These are phyloP conservation scores for Vitellaria paradoxa DNA, from an alignment of 179 eudicot species.

Conservation along the genomic window DNA sequence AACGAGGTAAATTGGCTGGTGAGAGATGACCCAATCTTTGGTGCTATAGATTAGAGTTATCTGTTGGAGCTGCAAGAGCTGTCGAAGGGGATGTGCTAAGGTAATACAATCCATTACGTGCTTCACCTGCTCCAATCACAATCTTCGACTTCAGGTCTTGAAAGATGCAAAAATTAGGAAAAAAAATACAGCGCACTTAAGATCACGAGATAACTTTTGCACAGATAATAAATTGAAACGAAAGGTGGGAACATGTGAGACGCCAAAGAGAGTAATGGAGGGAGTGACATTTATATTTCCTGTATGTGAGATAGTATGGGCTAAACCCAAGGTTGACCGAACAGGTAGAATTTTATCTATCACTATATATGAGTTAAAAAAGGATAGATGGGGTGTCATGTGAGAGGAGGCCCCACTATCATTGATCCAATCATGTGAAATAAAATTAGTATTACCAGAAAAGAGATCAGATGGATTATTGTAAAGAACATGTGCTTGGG, in stretches of 20 bases:
- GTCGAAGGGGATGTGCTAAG: neutral
- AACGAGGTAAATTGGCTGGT: neutral
- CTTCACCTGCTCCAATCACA: too few relatives aligned
- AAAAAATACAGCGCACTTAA: neutral
- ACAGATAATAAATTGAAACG: constrained; percentile 5
- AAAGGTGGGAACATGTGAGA: neutral
- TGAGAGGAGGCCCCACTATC: constrained; percentile 1
- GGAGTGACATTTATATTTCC: neutral
- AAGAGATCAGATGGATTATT: neutral
- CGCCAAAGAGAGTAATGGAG: neutral
- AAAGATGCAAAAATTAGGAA: neutral
- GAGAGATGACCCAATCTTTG: neutral
- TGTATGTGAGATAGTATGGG: neutral
- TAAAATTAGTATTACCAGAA: neutral
- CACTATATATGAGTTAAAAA: constrained; percentile 2
- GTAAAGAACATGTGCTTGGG: neutral
- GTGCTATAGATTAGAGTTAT: neutral
- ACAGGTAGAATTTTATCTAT: neutral
- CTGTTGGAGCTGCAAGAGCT: neutral
- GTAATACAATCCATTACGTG: too few relatives aligned
- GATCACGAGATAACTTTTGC: neutral
- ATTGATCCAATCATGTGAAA: neutral
- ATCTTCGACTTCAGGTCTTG: constrained; percentile 1
- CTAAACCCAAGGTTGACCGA: neutral
- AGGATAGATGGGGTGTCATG: neutral